Evolutionary conservation across 805 yeast species (phyloP).

Genomic region (Zygotorulaspora sp.): DNA sequence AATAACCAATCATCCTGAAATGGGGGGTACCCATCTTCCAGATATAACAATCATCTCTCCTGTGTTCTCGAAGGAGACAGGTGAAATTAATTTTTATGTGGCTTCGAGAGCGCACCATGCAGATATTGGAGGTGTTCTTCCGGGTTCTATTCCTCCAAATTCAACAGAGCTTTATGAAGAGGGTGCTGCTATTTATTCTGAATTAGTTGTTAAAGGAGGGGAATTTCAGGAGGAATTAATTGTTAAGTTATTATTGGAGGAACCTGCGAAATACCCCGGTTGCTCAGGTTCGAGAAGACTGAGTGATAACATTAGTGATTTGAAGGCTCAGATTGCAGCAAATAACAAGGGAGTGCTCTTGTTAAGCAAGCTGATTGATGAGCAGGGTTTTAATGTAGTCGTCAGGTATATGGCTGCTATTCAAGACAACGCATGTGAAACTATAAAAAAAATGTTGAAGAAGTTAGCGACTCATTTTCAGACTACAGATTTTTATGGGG

Average conservation of each 20-base stretch:
- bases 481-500: constrained; percentile 42
- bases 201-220: constrained; percentile 68
- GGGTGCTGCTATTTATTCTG: constrained; percentile 83
- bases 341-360: constrained; percentile 77
- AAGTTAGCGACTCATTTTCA: constrained; percentile 42
- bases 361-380: constrained; percentile 53
- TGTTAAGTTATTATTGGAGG: constrained; percentile 53
- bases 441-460: constrained; percentile 55
- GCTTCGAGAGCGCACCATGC: constrained; percentile 96
- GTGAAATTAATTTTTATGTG: constrained; percentile 69
- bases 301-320: constrained; percentile 75
- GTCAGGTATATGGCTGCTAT: constrained; percentile 75
- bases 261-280: constrained; percentile 78
- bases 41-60: constrained; percentile 93
- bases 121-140: constrained; percentile 89
- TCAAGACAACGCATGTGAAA: constrained; percentile 67
- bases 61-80: constrained; percentile 52
- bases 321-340: constrained; percentile 84
- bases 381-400: constrained; percentile 56
- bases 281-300: constrained; percentile 85
- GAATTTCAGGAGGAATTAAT: constrained; percentile 69
- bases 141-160: constrained; percentile 95
- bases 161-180: constrained; percentile 82
- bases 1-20: constrained; percentile 73
- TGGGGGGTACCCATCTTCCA: constrained; percentile 81